Conservation (phyloP, 305 asterid species). For the Fraxinus velutina region DNA sequence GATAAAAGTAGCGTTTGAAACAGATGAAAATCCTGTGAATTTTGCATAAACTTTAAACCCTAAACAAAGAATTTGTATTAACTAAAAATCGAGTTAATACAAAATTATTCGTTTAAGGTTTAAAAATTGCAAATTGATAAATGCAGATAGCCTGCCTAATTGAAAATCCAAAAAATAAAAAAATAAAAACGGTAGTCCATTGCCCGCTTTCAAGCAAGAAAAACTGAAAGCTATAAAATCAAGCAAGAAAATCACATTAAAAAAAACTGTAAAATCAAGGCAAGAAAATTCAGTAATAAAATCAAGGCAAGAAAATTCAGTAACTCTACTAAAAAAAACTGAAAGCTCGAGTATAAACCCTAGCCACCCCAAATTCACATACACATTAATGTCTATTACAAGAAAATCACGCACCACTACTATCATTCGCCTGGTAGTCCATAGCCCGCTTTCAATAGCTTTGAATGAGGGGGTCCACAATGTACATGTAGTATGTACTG, state of each 20-base stretch:
- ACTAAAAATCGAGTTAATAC: neutral
- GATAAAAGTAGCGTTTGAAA: neutral
- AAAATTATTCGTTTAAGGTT: neutral
- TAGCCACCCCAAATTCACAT: constrained; percentile 6
- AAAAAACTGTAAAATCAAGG: neutral
- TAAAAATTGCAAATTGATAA: neutral
- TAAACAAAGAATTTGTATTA: neutral
- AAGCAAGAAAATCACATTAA: too few species aligned
- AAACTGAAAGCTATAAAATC: too few species aligned
- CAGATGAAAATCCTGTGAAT: neutral
- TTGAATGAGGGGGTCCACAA: neutral
- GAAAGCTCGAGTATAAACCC: constrained; percentile 7
- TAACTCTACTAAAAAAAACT: constrained; percentile 4
- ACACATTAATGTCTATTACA: constrained; percentile 20
- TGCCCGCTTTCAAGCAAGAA: too few species aligned
- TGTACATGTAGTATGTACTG: neutral
- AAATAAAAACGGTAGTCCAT: neutral
- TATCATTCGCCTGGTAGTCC: constrained; percentile 75
- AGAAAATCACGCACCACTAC: constrained; percentile 60
- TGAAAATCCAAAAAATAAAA: constrained; percentile 9
- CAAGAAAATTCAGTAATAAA: constrained; percentile 11
- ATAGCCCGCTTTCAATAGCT: constrained; percentile 53
- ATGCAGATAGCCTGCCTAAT: neutral
- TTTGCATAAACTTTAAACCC: neutral
- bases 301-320: constrained; percentile 9